phyloP scores from a whole-genome alignment of 2,329 filamentous ascomycete genomes.

The Diaporthe australafricana region DNA sequence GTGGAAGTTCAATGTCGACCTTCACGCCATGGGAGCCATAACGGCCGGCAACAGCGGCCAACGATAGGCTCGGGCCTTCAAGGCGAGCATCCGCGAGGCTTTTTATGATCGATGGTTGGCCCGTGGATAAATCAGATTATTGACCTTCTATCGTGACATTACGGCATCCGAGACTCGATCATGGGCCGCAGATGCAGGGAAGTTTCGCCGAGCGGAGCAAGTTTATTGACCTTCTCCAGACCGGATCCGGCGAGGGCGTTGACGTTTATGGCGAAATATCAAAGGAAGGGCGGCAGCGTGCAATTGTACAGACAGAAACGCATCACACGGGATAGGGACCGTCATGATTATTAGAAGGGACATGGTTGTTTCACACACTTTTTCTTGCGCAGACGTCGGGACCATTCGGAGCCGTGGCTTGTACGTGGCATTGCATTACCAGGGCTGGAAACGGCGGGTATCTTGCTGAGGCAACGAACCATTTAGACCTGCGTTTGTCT shows the following conservation, averaged over 20 bases:
- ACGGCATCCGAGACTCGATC: neutral
- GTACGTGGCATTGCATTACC: conserved; percentile 28
- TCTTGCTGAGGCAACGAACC: conserved; percentile 13
- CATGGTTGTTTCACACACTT: conserved; percentile 26
- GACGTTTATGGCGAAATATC: conserved; percentile 4
- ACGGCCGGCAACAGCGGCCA: conserved; percentile 42
- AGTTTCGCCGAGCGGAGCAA: neutral
- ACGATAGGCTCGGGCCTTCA: conserved; percentile 36
- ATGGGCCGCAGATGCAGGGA: neutral
- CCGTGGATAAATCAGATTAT: neutral
- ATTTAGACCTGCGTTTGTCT: conserved; percentile 25
- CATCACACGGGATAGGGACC: conserved; percentile 12
- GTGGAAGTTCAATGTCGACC: conserved; percentile 59
- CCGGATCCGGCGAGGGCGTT: conserved; percentile 4
- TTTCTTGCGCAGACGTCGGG: conserved; percentile 30
- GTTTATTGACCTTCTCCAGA: neutral
- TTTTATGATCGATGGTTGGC: no score
- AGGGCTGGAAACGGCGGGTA: conserved; percentile 25
- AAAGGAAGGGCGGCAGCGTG: conserved; percentile 14
- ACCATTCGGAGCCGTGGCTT: conserved; percentile 13
- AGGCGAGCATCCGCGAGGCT: neutral
- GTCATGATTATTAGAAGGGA: conserved; percentile 29
- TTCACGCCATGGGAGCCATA: conserved; percentile 39
- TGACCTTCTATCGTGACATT: conserved; percentile 18
- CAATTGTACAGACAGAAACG: conserved; percentile 25